Conservation (phyloP, 148 eudicot species). For the Suaeda aralocaspica region DNA sequence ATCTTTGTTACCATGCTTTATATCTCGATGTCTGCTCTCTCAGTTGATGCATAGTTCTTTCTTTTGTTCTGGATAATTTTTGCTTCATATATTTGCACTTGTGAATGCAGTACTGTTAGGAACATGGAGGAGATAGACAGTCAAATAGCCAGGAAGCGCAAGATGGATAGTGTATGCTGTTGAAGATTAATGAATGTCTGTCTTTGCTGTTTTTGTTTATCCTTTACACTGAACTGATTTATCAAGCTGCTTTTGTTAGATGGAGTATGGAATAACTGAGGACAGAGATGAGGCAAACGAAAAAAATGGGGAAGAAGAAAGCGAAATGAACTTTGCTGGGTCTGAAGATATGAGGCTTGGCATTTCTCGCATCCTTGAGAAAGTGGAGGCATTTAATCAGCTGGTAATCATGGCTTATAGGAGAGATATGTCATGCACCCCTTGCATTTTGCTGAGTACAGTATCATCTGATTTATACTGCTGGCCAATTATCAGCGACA, state of each 20-base stretch:
- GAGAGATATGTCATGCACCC: not conserved
- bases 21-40: not conserved
- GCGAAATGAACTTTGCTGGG: conserved; percentile 38
- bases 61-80: not conserved
- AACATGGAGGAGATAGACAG: conserved; percentile 44
- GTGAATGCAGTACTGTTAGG: conserved; percentile 17
- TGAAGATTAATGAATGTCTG: not conserved
- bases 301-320: conserved; percentile 52
- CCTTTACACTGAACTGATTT: conserved; percentile 11
- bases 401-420: conserved; percentile 37
- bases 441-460: not conserved
- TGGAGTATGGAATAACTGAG: conserved; percentile 39
- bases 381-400: conserved; percentile 66
- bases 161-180: conserved; percentile 42
- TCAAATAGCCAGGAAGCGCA: conserved; percentile 46
- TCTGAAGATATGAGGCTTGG: conserved; percentile 80
- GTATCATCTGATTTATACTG: not conserved
- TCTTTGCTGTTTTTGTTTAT: conserved; percentile 6
- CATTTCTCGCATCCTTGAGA: conserved; percentile 62
- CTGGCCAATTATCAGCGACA: not conserved
- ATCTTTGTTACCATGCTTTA: not conserved
- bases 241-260: conserved; percentile 29
- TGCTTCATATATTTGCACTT: not conserved
- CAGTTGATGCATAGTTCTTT: not conserved
- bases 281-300: conserved; percentile 34